Percentiles rank a stretch among this genome's conserved stretches.
Conservation (phyloP, 345 rosid genomes). For the Draba incana region DNA sequence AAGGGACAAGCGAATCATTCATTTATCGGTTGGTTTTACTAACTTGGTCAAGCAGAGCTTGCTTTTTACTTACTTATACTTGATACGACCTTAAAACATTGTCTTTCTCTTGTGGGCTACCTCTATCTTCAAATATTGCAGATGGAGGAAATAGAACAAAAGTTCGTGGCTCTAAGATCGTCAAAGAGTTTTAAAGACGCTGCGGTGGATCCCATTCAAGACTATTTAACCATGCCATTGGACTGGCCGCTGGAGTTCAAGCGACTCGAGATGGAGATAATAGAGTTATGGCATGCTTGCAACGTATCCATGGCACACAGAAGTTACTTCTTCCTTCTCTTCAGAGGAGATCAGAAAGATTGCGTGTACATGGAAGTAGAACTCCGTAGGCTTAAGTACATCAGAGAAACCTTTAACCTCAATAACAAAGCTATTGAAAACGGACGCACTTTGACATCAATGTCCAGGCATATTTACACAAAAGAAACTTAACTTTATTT, state of each 20-base stretch:
- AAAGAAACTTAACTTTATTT: neutral
- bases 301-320: constrained; percentile 80
- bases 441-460: constrained; percentile 47
- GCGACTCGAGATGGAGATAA: constrained; percentile 68
- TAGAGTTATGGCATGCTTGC: constrained; percentile 85
- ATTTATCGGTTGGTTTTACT: constrained; percentile 45
- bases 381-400: constrained; percentile 67
- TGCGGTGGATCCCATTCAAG: constrained; percentile 75
- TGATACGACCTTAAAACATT: constrained; percentile 8
- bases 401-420: constrained; percentile 56
- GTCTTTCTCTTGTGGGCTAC: constrained; percentile 7
- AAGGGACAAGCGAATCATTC: constrained; percentile 47
- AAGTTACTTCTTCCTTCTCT: constrained; percentile 83
- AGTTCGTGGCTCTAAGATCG: constrained; percentile 35
- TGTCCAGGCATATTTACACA: constrained; percentile 56
- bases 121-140: constrained; percentile 33
- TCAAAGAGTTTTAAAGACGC: constrained; percentile 62
- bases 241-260: constrained; percentile 67
- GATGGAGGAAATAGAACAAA: constrained; percentile 55
- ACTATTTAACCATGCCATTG: constrained; percentile 44
- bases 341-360: constrained; percentile 80
- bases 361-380: constrained; percentile 90
- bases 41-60: constrained; percentile 18
- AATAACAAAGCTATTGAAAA: constrained; percentile 58
- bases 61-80: constrained; percentile 24